Base-by-base conservation (phyloP, 805 yeast species). In the Danielia reshetovae region DNA sequence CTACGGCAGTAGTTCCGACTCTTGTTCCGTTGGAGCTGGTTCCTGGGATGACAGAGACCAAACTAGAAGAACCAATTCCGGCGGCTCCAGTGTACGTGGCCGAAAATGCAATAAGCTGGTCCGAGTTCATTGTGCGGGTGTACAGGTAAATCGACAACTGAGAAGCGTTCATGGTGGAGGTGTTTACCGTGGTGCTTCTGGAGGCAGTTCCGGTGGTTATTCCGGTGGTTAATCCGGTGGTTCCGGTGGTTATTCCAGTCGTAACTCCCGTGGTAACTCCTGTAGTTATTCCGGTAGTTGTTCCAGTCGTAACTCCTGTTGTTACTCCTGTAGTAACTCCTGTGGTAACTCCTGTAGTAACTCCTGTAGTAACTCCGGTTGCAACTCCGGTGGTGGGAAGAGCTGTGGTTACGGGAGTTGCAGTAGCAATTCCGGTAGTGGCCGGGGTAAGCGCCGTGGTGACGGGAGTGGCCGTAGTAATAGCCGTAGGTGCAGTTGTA, bases 31-130 rank as follows among this genome's bases (percentile, higher is more conserved):
- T 23, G 18, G 12, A 24, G 12, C 30, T 34, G 12, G 30, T 24
- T 12, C 18, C 41, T 13, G 35, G 16, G 5, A 34, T 27, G 24
- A 16, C 14, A 13, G 16, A 7, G 23, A 25, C 7, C 22, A 19
- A n/a, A 8, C 27, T 11, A 8, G 3, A 27, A 7, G 18, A 24
- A 23, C 36, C 23, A 21, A 34, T 37, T 11, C 34, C 39, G 15
- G 39, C 2, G n/a, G n/a, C n/a, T n/a, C n/a, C n/a, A 5, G 50
- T 46, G 24, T 46, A 44, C 7, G 50, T 46, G 18, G 48, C 48
- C 14, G 40, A 30, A 46, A 46, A 46, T 5, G 46, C 46, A 22
- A 37, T 29, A 27, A 46, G 40, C 24, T 46, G 48, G 33, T 36
- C 34, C 5, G 33, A n/a, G 38, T 46, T 34, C 48, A 46, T 37